Evolutionary conservation across 352 stramenopile genomes (phyloP).

Genomic region (Pythium folliculosum): DNA sequence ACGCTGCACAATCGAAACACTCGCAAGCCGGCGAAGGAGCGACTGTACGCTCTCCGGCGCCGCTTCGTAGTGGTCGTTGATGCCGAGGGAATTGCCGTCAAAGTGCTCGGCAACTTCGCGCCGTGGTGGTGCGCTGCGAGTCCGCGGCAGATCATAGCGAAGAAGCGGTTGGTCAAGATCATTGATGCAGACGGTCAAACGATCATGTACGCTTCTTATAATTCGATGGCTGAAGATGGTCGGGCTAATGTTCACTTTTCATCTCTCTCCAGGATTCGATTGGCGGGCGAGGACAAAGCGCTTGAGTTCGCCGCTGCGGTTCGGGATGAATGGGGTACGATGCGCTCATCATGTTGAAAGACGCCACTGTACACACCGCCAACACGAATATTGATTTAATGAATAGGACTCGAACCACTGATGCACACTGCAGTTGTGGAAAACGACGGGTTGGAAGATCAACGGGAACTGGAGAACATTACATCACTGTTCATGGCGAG

Average conservation of each 20-base stretch:
- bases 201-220: conserved; percentile 14
- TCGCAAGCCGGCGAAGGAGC: not conserved
- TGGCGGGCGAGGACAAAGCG: conserved; percentile 21
- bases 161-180: conserved; percentile 28
- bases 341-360: no score
- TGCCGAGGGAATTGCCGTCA: conserved; percentile 11
- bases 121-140: conserved; percentile 21
- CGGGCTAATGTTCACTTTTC: not conserved
- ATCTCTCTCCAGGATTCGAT: conserved; percentile 6
- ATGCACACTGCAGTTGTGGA: conserved; percentile 1
- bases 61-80: conserved; percentile 27
- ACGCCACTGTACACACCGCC: not conserved
- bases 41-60: conserved; percentile 16
- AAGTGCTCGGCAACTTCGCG: conserved; percentile 10
- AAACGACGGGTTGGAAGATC: not conserved
- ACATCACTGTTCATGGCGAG: conserved; percentile 23
- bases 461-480: conserved; percentile 21
- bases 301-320: conserved; percentile 16
- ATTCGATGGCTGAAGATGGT: not conserved
- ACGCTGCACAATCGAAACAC: no score
- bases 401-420: conserved; percentile 16
- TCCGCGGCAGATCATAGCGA: conserved; percentile 13
- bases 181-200: not conserved
- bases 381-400: not conserved
- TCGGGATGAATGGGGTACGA: conserved; percentile 19